Evolutionary conservation across 768 basidiomycete species (phyloP).

Genomic region (Tephrocybe sp.): DNA sequence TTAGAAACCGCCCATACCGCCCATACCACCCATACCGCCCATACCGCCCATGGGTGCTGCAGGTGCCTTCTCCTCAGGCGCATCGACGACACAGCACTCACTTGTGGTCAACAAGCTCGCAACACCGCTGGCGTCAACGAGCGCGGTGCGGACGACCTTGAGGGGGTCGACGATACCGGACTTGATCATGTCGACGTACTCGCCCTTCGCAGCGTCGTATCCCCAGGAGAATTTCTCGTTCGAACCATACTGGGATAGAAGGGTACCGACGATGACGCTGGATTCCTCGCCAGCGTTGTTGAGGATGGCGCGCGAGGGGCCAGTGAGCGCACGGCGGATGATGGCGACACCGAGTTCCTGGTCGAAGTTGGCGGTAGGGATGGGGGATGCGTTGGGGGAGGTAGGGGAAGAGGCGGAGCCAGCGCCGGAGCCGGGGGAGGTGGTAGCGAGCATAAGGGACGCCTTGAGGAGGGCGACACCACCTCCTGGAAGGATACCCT

Average conservation of each 20-base stretch:
- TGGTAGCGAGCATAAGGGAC: slow-evolving; percentile 65
- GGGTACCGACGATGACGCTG: slow-evolving; percentile 87
- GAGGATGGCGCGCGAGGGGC: slow-evolving; percentile 86
- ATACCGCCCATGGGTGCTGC: slow-evolving; percentile 47
- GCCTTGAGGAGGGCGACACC: slow-evolving; percentile 93
- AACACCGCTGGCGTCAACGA: slow-evolving; percentile 93
- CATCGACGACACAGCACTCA: slow-evolving; percentile 91
- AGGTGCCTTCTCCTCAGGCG: slow-evolving; percentile 70
- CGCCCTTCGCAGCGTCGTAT: slow-evolving; percentile 89
- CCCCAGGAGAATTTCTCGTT: slow-evolving; percentile 84
- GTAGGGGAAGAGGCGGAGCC: slow-evolving; percentile 46
- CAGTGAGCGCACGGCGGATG: slow-evolving; percentile 81
- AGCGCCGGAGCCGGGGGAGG: slow-evolving; percentile 42
- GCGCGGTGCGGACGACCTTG: slow-evolving; percentile 92
- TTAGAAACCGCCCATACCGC: slow-evolving; percentile 41
- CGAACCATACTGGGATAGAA: slow-evolving; percentile 66
- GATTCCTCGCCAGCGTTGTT: slow-evolving; percentile 95
- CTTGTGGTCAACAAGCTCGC: slow-evolving; percentile 91
- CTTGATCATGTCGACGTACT: slow-evolving; percentile 94
- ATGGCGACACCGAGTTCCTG: slow-evolving; percentile 95
- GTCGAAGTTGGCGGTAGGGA: slow-evolving; percentile 91
- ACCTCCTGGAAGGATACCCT: slow-evolving; percentile 97
- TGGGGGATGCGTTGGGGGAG: slow-evolving; percentile 59
- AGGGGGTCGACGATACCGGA: slow-evolving; percentile 94
- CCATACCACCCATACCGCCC: slow-evolving; percentile 33